Base-by-base conservation (phyloP, 371 early-diverging fungal genomes). In the Syncephalastrum sp. region DNA sequence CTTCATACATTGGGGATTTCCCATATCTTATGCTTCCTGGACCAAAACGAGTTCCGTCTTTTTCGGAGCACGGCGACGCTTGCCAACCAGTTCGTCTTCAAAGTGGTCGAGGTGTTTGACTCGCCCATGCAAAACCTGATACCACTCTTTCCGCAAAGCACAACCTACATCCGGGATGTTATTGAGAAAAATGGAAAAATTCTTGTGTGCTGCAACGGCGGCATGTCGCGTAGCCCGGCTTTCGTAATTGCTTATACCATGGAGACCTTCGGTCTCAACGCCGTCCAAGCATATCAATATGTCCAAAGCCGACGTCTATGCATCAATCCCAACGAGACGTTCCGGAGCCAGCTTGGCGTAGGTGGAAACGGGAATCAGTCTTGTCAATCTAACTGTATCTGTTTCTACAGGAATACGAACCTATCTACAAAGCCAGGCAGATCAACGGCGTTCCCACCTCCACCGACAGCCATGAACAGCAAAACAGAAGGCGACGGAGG, bases 161-260 rank as follows among this genome's bases (percentile, higher is more conserved):
- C 75, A 23, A 60, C 68, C 43, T 84, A 82, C 50, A 84, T 93
- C 53, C 68, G 78, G 17, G 53, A 72, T 21, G 84, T 86, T 0
- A 29, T 90, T 4, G 44, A 53, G 7, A 52, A 64, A 13, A 75
- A 77, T 17, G 86, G 89, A 6, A 84, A 78, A 33, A 87, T 92
- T 0, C 69, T 95, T 1, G 89, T 93, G 23, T 91, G 90, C 53
- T 94, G 94, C 67, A 91, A 87, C 68, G 90, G 88, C 17, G 95
- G 94, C 5, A 87, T 95, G 63, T 89, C 91, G 0, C 79, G 94
- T 53, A 86, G 89, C 45, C 91, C 95, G 3, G 81, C 90, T n/a
- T 90, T 95, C 71, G 91, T 92, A 0, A 84, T 93, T 25, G 94
- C 93, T 4, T 95, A 91, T 67, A 64, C 92, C 47, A 95, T 95